A percentile compares a stretch with the other conserved stretches of the same genome.
phyloP scores from a whole-genome alignment of 2,329 filamentous ascomycete species.

The Colletotrichum liaoningense region DNA sequence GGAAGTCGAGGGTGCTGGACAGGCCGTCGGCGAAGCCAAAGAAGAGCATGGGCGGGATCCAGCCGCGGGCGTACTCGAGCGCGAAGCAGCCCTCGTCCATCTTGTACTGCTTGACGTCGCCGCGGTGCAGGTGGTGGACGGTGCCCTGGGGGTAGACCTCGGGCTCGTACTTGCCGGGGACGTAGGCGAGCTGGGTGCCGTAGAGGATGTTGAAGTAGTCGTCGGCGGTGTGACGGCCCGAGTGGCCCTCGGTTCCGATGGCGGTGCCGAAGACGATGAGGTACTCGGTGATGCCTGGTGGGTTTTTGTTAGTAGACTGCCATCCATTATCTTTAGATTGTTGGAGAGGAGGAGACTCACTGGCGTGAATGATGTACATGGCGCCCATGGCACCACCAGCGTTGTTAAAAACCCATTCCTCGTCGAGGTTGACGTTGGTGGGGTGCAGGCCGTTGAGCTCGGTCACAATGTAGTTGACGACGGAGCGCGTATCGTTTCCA shows the following conservation, averaged over 20 bases:
- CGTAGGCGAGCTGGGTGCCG: slow-evolving; percentile 82
- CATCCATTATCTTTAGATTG: too few relatives aligned
- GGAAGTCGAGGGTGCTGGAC: slow-evolving; percentile 83
- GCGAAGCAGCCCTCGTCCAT: slow-evolving; percentile 84
- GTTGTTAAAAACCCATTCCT: slow-evolving; percentile 94
- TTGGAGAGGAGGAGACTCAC: slow-evolving; percentile 55
- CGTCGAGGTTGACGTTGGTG: slow-evolving; percentile 72
- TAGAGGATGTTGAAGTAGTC: slow-evolving; percentile 94
- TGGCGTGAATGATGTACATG: slow-evolving; percentile 91
- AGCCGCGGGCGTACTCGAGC: slow-evolving; percentile 85
- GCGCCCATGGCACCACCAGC: slow-evolving; percentile 91
- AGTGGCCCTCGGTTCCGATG: slow-evolving; percentile 88
- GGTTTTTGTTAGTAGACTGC: slow-evolving; percentile 3
- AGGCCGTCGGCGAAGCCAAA: slow-evolving; percentile 89
- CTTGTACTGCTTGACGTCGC: slow-evolving; percentile 83
- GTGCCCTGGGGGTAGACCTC: slow-evolving; percentile 77
- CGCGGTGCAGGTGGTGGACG: slow-evolving; percentile 79
- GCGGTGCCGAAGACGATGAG: slow-evolving; percentile 89
- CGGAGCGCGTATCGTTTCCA: slow-evolving; percentile 78
- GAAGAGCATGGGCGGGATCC: slow-evolving; percentile 93
- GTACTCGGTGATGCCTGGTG: slow-evolving; percentile 82
- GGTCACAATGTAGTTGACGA: slow-evolving; percentile 76
- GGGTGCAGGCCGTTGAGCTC: slow-evolving; percentile 69
- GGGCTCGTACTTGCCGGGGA: slow-evolving; percentile 72
- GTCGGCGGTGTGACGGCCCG: slow-evolving; percentile 88